Conservation (phyloP, 192 early-diverging fungal species). For the Cetraspora pellucida region DNA sequence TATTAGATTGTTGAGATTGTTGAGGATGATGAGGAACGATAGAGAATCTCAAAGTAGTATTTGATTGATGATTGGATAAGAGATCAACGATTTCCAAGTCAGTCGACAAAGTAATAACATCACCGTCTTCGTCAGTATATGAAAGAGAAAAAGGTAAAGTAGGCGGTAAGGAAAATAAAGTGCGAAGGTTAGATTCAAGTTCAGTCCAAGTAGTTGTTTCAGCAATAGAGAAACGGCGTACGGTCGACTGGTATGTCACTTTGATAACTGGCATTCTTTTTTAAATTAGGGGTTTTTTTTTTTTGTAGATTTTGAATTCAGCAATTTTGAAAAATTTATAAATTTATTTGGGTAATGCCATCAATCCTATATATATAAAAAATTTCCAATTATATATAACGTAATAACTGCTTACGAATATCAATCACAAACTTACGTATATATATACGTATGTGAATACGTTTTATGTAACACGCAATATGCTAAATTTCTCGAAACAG, state of each 20-base stretch:
- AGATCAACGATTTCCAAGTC: constrained; percentile 31
- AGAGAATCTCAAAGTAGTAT: constrained; percentile 14
- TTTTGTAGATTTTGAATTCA: no score
- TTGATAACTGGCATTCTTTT: constrained; percentile 5
- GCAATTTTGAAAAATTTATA: no score
- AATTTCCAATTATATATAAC: no score
- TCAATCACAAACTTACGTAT: no score
- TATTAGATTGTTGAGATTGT: background rate
- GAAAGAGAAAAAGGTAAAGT: constrained; percentile 10
- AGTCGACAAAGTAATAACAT: constrained; percentile 27
- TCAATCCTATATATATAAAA: no score
- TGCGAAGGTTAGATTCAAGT: constrained; percentile 1
- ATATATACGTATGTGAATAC: no score
- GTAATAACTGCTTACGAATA: no score
- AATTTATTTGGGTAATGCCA: no score
- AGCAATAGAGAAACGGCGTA: constrained; percentile 1
- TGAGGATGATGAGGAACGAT: background rate
- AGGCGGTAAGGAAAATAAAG: constrained; percentile 4
- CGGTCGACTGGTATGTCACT: background rate
- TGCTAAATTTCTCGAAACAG: no score
- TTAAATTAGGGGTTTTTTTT: background rate
- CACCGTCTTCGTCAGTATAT: constrained; percentile 33
- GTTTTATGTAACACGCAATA: no score
- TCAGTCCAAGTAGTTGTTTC: background rate
- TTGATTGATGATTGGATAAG: background rate